A percentile compares a stretch with the other conserved stretches of the same genome.
These are phyloP conservation scores for Beauveria asiatica DNA, from an alignment of 2,329 filamentous ascomycete genomes.

Conservation along the genomic window DNA sequence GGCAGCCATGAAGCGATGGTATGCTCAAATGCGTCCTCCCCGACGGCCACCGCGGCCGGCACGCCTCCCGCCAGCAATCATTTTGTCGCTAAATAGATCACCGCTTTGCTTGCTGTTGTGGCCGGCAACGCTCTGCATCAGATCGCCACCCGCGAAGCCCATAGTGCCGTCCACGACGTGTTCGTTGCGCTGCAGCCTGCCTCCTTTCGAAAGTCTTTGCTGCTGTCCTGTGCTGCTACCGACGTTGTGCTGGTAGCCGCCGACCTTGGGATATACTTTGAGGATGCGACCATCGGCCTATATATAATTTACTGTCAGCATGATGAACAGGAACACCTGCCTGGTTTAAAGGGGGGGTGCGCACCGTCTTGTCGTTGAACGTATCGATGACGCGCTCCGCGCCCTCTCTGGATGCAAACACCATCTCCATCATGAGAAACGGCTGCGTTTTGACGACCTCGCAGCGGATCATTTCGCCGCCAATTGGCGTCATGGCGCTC, in stretches of 20 bases:
- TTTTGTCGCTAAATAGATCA: slow-evolving; percentile 43
- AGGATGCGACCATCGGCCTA: slow-evolving; percentile 68
- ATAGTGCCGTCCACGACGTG: slow-evolving; percentile 44
- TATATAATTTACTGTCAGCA: background rate
- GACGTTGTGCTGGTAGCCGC: slow-evolving; percentile 26
- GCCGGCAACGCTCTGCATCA: slow-evolving; percentile 30
- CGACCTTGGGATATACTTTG: slow-evolving; percentile 62
- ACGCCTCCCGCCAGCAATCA: slow-evolving; percentile 21
- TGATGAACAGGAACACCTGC: background rate
- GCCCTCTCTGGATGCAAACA: slow-evolving; percentile 62
- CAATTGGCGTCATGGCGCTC: slow-evolving; percentile 69
- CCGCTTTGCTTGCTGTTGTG: background rate
- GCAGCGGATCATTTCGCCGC: slow-evolving; percentile 60
- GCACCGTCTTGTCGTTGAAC: slow-evolving; percentile 71
- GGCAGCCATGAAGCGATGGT: background rate
- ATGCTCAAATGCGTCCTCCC: slow-evolving; percentile 3
- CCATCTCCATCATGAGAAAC: slow-evolving; percentile 68
- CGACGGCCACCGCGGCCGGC: slow-evolving; percentile 16
- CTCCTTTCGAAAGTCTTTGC: slow-evolving; percentile 13
- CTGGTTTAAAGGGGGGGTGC: slow-evolving; percentile 17
- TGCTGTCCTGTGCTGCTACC: slow-evolving; percentile 11
- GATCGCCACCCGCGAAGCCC: slow-evolving; percentile 40
- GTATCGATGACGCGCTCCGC: slow-evolving; percentile 66
- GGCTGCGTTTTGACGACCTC: slow-evolving; percentile 58
- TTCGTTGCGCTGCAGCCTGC: slow-evolving; percentile 23